These are phyloP conservation scores for Melampsora americana DNA, from an alignment of 1,284 basidiomycete genomes.

Conservation along the genomic window DNA sequence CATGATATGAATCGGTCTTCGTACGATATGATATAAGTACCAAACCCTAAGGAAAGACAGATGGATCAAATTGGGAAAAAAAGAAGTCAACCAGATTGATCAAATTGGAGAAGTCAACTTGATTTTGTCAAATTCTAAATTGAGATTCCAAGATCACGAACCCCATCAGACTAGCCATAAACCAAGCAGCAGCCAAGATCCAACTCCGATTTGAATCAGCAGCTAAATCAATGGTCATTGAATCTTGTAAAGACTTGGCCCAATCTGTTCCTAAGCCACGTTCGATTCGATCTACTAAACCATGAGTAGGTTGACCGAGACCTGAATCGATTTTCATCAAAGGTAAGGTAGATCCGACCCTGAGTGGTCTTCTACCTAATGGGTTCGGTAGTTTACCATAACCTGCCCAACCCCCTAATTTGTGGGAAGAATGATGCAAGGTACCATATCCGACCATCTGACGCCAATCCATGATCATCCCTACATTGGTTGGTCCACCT, in stretches of 20 bases:
- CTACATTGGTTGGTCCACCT: constrained; percentile 77
- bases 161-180: constrained; percentile 30
- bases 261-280: neutral
- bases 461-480: constrained; percentile 96
- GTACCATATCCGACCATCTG: constrained; percentile 82
- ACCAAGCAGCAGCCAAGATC: constrained; percentile 26
- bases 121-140: too few relatives aligned
- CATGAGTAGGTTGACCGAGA: neutral
- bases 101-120: neutral
- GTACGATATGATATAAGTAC: constrained; percentile 79
- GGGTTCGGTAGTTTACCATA: constrained; percentile 20
- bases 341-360: neutral
- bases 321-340: constrained; percentile 18
- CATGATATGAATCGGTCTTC: constrained; percentile 85
- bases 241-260: neutral
- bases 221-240: neutral
- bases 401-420: constrained; percentile 23
- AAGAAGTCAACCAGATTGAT: neutral
- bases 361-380: constrained; percentile 10
- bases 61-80: neutral
- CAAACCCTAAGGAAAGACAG: constrained; percentile 64
- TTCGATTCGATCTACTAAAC: neutral
- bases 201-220: constrained; percentile 16
- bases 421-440: constrained; percentile 56
- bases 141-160: neutral